phyloP scores from a whole-genome alignment of 2,329 filamentous ascomycete genomes.

The Salinomyces thailandicus region DNA sequence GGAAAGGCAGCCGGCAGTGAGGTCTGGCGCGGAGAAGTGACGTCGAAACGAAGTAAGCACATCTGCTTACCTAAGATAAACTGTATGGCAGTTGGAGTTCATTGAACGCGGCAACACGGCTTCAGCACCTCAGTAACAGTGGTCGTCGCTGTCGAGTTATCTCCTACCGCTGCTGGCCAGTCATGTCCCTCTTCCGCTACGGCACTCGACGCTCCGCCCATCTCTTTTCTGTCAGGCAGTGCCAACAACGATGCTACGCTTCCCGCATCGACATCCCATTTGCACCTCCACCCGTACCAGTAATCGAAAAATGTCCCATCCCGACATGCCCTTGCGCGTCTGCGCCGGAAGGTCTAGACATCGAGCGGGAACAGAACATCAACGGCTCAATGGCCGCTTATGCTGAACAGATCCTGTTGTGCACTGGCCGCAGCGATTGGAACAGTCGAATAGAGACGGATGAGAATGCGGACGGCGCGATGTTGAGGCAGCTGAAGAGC shows the following conservation, averaged over 20 bases:
- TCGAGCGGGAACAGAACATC: conserved; percentile 60
- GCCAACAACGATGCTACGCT: conserved; percentile 9
- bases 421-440: conserved; percentile 74
- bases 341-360: conserved; percentile 55
- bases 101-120: too few species aligned
- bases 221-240: neutral
- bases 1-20: too few species aligned
- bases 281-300: conserved; percentile 31
- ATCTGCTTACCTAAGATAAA: too few species aligned
- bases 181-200: conserved; percentile 20
- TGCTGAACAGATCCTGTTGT: conserved; percentile 71
- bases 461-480: conserved; percentile 37
- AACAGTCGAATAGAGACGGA: conserved; percentile 76
- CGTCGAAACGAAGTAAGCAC: too few species aligned
- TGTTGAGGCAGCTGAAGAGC: conserved; percentile 61
- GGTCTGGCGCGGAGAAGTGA: too few species aligned
- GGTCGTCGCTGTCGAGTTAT: too few species aligned
- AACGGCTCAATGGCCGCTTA: conserved; percentile 71
- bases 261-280: conserved; percentile 26
- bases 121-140: too few species aligned
- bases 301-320: conserved; percentile 54
- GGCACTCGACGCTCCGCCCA: conserved; percentile 9
- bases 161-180: neutral
- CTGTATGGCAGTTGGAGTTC: too few species aligned
- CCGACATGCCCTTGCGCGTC: conserved; percentile 67